Conservation (phyloP, 2,329 filamentous ascomycete genomes). For the Endocalyx cinctus region DNA sequence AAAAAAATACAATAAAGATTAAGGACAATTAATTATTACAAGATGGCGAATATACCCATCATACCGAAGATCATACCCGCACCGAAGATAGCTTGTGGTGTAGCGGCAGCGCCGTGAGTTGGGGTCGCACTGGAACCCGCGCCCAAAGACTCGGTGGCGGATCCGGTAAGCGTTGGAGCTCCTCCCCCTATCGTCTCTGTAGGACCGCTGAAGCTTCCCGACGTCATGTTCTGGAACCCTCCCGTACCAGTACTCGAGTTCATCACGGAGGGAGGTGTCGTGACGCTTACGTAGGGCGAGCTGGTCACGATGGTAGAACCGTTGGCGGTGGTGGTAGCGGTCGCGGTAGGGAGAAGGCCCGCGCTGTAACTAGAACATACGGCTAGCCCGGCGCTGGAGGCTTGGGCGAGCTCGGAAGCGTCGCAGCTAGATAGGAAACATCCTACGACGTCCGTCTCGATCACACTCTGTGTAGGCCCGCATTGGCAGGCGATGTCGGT, state of each 20-base stretch:
- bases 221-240: conserved; percentile 4
- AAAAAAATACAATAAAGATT: too few relatives aligned
- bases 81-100: conserved; percentile 7
- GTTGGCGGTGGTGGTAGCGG: conserved; percentile 5
- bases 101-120: conserved; percentile 10
- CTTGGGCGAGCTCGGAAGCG: conserved; percentile 19
- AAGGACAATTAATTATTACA: too few relatives aligned
- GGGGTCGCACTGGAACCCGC: background rate
- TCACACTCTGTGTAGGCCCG: conserved; percentile 29
- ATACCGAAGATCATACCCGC: conserved; percentile 18
- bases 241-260: background rate
- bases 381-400: conserved; percentile 20
- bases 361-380: conserved; percentile 28
- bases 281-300: conserved; percentile 2
- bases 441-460: conserved; percentile 22
- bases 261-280: conserved; percentile 2
- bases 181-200: conserved; percentile 10
- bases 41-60: conserved; percentile 12
- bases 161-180: conserved; percentile 5
- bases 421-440: conserved; percentile 30
- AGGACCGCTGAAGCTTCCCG: conserved; percentile 1
- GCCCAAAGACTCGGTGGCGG: conserved; percentile 5
- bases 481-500: conserved; percentile 49
- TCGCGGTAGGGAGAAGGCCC: conserved; percentile 9
- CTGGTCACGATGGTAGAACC: conserved; percentile 5